Evolutionary conservation across 495 filamentous ascomycete species (phyloP).

Genomic region (Neurospora sp.): DNA sequence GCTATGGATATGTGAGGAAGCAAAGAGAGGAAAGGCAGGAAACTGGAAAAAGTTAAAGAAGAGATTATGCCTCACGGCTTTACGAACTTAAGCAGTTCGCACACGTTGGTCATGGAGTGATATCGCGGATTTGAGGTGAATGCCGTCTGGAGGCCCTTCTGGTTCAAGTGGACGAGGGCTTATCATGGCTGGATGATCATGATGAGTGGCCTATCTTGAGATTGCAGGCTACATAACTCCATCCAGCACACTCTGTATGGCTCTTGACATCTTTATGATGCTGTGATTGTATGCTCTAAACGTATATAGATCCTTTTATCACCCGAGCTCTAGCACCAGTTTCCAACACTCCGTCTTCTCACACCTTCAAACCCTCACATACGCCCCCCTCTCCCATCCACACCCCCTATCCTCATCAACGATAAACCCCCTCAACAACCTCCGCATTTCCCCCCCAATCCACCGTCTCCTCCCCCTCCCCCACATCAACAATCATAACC

Average conservation of each 20-base stretch:
- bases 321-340: not conserved
- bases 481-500: constrained; percentile 33
- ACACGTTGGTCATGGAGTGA: not conserved
- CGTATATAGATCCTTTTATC: not conserved
- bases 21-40: not conserved
- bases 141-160: not conserved
- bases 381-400: not conserved
- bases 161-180: not conserved
- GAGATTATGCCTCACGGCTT: not conserved
- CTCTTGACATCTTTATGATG: not conserved
- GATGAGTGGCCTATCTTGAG: not conserved
- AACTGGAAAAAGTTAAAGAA: not conserved
- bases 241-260: not conserved
- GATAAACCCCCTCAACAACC: constrained; percentile 1
- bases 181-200: not conserved
- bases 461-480: constrained; percentile 14
- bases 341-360: not conserved
- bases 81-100: not conserved
- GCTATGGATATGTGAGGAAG: not conserved
- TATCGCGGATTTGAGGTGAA: not conserved
- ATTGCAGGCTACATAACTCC: not conserved
- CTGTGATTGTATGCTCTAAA: not conserved
- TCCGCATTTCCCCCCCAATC: constrained; percentile 22
- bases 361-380: not conserved
- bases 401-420: not conserved